Percentiles rank a stretch among this genome's conserved stretches.
These are phyloP conservation scores for Coemansia sp. DNA, from an alignment of 192 early-diverging fungal genomes.

Conservation along the genomic window DNA sequence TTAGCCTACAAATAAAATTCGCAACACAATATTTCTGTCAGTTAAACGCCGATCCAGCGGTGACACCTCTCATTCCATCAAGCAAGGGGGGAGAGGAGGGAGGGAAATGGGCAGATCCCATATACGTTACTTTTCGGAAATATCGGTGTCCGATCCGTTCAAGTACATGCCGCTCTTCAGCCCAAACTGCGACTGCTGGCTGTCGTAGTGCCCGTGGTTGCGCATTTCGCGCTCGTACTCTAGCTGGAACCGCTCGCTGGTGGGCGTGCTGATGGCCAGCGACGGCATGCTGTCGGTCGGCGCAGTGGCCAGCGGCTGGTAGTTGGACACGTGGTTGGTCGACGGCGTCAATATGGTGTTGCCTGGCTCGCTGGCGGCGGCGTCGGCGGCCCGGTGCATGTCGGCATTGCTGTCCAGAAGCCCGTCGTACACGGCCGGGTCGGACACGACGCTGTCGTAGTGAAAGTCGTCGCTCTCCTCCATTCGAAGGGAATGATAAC, in stretches of 20 bases:
- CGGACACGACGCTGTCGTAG: conserved; percentile 40
- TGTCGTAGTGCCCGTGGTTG: conserved; percentile 3
- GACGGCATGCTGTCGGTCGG: conserved; percentile 23
- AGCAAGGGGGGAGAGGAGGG: too few relatives aligned
- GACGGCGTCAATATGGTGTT: conserved; percentile 14
- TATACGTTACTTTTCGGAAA: conserved; percentile 36
- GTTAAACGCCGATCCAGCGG: too few relatives aligned
- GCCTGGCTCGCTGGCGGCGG: background rate
- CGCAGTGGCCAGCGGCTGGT: background rate
- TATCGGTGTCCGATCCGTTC: conserved; percentile 21
- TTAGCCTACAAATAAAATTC: conserved; percentile 40
- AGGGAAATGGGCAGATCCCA: background rate
- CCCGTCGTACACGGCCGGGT: conserved; percentile 14
- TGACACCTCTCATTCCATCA: too few relatives aligned
- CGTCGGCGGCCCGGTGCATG: background rate
- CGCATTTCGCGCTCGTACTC: conserved; percentile 23
- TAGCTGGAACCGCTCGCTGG: conserved; percentile 21
- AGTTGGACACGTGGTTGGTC: background rate
- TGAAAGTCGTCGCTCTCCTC: conserved; percentile 29
- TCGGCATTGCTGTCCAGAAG: conserved; percentile 10
- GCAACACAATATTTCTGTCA: too few relatives aligned
- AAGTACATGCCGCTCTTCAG: conserved; percentile 37
- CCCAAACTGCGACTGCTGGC: conserved; percentile 31
- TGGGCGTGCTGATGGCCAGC: conserved; percentile 18
- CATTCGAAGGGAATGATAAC: too few relatives aligned